Evolutionary conservation across 208 protist genomes (phyloP).

Genomic region (Polymyxa betae): DNA sequence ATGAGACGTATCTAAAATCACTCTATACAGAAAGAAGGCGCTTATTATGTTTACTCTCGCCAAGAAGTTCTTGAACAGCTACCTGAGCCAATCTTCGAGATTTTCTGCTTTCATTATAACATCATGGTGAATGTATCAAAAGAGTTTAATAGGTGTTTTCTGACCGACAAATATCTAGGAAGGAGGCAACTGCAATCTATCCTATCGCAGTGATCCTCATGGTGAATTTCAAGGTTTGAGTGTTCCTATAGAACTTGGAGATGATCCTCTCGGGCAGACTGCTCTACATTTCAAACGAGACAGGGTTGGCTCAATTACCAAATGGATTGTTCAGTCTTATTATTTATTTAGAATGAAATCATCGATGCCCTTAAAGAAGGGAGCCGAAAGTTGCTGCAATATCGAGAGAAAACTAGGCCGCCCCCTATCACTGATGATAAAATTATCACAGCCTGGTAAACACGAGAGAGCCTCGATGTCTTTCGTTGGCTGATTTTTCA

Average conservation of each 20-base stretch:
- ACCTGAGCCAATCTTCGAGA: not conserved
- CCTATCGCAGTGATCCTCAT: slow-evolving; percentile 38
- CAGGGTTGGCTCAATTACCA: not conserved
- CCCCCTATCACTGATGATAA: slow-evolving; percentile 26
- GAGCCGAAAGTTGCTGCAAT: not conserved
- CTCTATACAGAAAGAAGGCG: slow-evolving; percentile 57
- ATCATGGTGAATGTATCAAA: not conserved
- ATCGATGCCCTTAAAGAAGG: not conserved
- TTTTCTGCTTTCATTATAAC: slow-evolving; percentile 28
- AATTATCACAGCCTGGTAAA: slow-evolving; percentile 52
- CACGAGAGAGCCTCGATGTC: not conserved
- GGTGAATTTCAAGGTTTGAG: slow-evolving; percentile 1
- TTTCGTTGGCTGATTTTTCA: not conserved
- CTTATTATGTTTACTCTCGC: slow-evolving; percentile 59
- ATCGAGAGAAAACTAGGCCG: not conserved
- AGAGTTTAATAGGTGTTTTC: too few species aligned
- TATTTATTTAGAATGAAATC: not conserved
- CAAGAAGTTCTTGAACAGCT: slow-evolving; percentile 51
- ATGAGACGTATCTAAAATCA: not conserved
- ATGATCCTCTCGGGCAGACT: not conserved
- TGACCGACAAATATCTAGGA: not conserved
- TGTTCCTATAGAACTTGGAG: not conserved
- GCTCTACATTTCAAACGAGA: not conserved
- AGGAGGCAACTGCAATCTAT: slow-evolving; percentile 22
- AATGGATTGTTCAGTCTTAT: not conserved